Percentiles rank a stretch among this genome's conserved stretches.
Conservation (phyloP, 345 rosid genomes). For the Acer saccharum region DNA sequence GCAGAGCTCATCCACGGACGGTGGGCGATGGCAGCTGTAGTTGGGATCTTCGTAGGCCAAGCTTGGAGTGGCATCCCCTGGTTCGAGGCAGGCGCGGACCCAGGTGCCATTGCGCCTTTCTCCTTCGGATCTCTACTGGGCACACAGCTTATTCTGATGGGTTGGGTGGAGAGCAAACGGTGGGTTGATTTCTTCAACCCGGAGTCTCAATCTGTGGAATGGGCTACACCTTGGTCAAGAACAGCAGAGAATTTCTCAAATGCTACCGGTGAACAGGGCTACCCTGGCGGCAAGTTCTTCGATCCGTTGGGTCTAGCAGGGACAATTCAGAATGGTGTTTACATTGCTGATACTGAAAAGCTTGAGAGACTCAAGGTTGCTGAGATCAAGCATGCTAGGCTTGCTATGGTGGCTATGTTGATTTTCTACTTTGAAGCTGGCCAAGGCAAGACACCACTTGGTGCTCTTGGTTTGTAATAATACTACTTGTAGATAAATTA, state of each 20-base stretch:
- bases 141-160: slow-evolving; percentile 93
- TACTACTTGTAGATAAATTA: too few species aligned
- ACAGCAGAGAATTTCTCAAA: slow-evolving; percentile 88
- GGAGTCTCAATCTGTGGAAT: slow-evolving; percentile 87
- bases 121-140: slow-evolving; percentile 87
- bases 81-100: slow-evolving; percentile 98
- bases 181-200: slow-evolving; percentile 99
- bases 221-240: slow-evolving; percentile 98
- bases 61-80: slow-evolving; percentile 97
- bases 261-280: slow-evolving; percentile 90
- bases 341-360: slow-evolving; percentile 75
- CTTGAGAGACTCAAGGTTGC: slow-evolving; percentile 90
- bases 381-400: slow-evolving; percentile 94
- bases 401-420: slow-evolving; percentile 96
- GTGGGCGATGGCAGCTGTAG: slow-evolving; percentile 94
- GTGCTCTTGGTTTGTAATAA: slow-evolving; percentile 83
- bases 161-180: slow-evolving; percentile 99
- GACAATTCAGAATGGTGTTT: slow-evolving; percentile 59
- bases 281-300: slow-evolving; percentile 97
- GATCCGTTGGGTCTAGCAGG: slow-evolving; percentile 86
- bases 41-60: slow-evolving; percentile 91
- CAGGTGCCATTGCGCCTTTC: slow-evolving; percentile 84
- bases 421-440: slow-evolving; percentile 96
- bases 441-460: slow-evolving; percentile 96
- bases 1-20: slow-evolving; percentile 98